A percentile compares a stretch with the other conserved stretches of the same genome.
Evolutionary conservation across 1,284 basidiomycete genomes (phyloP).

Genomic region (Stereum hirsutum): DNA sequence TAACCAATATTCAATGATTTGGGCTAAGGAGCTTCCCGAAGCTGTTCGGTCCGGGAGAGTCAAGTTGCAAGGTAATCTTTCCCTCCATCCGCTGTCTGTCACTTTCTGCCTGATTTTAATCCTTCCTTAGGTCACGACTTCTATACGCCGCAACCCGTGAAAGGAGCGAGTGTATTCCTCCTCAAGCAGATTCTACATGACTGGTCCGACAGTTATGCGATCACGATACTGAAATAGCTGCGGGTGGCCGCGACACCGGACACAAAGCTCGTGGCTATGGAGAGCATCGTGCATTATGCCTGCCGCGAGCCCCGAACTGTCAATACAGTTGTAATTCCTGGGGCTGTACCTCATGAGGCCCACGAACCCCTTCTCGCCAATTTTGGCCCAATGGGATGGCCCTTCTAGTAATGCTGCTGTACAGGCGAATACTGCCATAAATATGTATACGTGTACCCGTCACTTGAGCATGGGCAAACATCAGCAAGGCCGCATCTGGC

Average conservation of each 20-base stretch:
- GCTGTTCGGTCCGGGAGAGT: neutral
- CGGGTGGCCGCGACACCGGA: constrained; percentile 12
- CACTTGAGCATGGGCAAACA: too few relatives aligned
- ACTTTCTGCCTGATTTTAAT: too few relatives aligned
- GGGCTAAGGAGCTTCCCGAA: neutral
- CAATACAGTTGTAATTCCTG: neutral
- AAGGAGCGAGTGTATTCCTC: constrained; percentile 16
- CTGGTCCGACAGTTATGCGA: constrained; percentile 14
- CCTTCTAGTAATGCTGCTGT: too few relatives aligned
- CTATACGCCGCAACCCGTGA: constrained; percentile 15
- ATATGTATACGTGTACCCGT: too few relatives aligned
- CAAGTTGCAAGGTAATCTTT: neutral
- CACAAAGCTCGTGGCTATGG: constrained; percentile 17
- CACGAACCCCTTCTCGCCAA: constrained; percentile 1
- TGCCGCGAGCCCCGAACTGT: constrained; percentile 5
- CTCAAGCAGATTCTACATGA: constrained; percentile 17
- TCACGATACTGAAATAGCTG: constrained; percentile 15
- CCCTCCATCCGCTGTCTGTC: too few relatives aligned
- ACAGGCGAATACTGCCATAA: too few relatives aligned
- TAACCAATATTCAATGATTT: neutral
- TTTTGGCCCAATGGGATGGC: neutral
- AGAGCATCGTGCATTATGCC: constrained; percentile 13
- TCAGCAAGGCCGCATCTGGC: too few relatives aligned
- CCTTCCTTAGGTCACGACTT: constrained; percentile 21
- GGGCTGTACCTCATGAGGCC: constrained; percentile 6